Base-by-base conservation (phyloP, 1,139 yeast species). In the Debaryomyces fabryi region DNA sequence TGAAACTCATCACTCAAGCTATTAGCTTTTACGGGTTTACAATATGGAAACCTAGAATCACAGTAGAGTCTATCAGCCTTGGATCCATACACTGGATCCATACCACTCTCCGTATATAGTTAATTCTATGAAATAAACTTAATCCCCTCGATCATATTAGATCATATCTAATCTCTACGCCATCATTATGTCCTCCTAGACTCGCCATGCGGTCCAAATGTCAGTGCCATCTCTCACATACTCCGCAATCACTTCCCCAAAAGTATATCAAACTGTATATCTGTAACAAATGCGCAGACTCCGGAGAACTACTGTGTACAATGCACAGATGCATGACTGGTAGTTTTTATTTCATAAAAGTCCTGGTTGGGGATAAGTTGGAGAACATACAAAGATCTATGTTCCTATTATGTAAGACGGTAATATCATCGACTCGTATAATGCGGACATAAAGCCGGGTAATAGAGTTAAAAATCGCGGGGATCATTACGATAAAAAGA, bases 401-500 rank as follows among this genome's bases (percentile, higher is more conserved):
- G 6, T 35, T 16, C 24, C 24, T 12, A 20, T 35, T 20, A 32
- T 16, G 35, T 15, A 32, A 32, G 35, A 21, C 12, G 9, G 16
- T 20, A 21, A 21, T 35, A 7, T 15, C 38, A 35, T 35, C 30
- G 25, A 20, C n/a, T 35, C 25, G 24, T 32, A 35, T 7, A 35
- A 35, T 20, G 25, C 25, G 38, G 38, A 12, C 35, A 12, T 20
- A 20, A 9, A 13, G 24, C 37, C 39, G 46, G 46, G 39, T 35
- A 36, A 30, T 2, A 4, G n/a, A 13, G 3, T 4, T 10, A 18
- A 13, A 15, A 35, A 35, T 9, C 16, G 39, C 24, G 49, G 46
- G 33, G 33, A 30, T 18, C 15, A 15, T 16, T 24, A 15, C 36
- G 40, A 44, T 32, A 38, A 38, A 44, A 37, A 39, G 40, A 24